Evolutionary conservation across 495 filamentous ascomycete species (phyloP).

Genomic region (Aspergillus steynii): DNA sequence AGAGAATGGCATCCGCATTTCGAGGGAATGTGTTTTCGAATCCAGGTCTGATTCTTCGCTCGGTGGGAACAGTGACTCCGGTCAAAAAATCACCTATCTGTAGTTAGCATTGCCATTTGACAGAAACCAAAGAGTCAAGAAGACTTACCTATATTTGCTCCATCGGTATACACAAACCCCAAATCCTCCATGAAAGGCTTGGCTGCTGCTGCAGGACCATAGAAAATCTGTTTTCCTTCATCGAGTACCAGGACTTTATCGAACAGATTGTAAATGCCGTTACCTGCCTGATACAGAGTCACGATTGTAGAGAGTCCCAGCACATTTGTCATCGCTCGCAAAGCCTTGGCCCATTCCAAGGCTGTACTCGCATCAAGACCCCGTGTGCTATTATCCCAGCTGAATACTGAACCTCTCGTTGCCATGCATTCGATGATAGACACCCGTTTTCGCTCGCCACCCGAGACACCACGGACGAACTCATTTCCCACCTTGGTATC

Average conservation of each 20-base stretch:
- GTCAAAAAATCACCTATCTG: conserved; percentile 63
- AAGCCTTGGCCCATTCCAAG: conserved; percentile 47
- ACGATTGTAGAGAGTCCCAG: conserved; percentile 44
- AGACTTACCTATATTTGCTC: conserved; percentile 56
- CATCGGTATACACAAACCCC: conserved; percentile 63
- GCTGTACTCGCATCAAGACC: conserved; percentile 63
- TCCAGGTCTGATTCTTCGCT: conserved; percentile 60
- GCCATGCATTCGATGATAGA: conserved; percentile 67
- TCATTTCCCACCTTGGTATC: conserved; percentile 79
- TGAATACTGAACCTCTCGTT: conserved; percentile 58
- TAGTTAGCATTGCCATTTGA: not conserved
- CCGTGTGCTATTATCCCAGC: conserved; percentile 63
- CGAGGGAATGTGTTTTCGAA: conserved; percentile 47
- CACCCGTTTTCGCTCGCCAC: conserved; percentile 76
- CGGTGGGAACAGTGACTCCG: conserved; percentile 66
- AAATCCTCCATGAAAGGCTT: conserved; percentile 66
- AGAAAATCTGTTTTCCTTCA: conserved; percentile 60
- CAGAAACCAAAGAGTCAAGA: not conserved
- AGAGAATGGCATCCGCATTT: conserved; percentile 41
- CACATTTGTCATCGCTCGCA: conserved; percentile 45
- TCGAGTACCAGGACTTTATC: conserved; percentile 69
- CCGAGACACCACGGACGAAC: conserved; percentile 79
- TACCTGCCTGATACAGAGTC: conserved; percentile 60
- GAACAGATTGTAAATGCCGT: conserved; percentile 59
- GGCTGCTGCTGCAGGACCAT: conserved; percentile 59